Conservation (phyloP, 2,329 filamentous ascomycete genomes). For the Botryosphaeria dothidea region DNA sequence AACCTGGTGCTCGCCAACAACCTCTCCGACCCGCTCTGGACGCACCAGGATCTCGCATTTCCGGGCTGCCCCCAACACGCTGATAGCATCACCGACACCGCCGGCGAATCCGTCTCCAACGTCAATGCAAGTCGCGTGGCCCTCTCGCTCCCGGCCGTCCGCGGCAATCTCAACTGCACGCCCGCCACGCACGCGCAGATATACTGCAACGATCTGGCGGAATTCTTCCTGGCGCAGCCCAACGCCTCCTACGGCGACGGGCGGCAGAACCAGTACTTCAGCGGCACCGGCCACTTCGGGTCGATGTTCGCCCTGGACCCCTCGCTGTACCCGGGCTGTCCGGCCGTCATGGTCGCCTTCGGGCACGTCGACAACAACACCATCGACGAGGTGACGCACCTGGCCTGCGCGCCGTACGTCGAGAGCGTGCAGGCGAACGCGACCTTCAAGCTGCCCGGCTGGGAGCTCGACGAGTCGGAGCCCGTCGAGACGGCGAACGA, state of each 20-base stretch:
- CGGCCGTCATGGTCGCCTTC: not conserved
- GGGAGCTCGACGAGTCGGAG: not conserved
- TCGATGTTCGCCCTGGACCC: too few species aligned
- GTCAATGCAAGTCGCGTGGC: not conserved
- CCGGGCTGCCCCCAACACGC: too few species aligned
- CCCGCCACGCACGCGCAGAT: too few species aligned
- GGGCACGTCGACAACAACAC: not conserved
- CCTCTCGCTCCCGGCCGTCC: not conserved
- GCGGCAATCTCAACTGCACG: not conserved
- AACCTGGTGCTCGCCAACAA: not conserved
- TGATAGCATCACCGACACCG: not conserved
- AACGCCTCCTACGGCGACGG: not conserved
- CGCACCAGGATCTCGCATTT: not conserved
- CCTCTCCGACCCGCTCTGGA: not conserved
- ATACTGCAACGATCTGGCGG: too few species aligned
- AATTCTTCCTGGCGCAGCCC: too few species aligned
- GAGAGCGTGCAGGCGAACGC: not conserved
- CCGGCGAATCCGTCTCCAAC: not conserved
- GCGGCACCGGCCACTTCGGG: not conserved
- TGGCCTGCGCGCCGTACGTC: not conserved
- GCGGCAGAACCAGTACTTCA: not conserved
- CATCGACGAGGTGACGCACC: not conserved
- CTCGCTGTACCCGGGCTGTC: too few species aligned
- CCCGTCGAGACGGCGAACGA: too few species aligned
- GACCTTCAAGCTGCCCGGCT: not conserved